A percentile compares a stretch with the other conserved stretches of the same genome.
phyloP scores from a whole-genome alignment of 495 filamentous ascomycete genomes.

The Pseudevernia furfuracea region DNA sequence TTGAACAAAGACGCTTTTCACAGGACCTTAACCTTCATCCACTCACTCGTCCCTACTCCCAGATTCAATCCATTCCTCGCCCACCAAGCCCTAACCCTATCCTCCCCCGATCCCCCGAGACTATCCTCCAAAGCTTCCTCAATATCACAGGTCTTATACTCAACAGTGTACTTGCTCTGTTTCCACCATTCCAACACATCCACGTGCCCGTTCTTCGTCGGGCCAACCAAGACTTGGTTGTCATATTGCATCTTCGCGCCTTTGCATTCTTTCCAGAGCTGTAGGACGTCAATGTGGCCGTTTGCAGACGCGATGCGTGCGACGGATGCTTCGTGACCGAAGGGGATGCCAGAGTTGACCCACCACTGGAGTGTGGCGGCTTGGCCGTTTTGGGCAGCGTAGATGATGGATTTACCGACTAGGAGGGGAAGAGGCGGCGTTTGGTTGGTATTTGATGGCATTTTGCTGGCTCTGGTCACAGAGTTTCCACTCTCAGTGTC shows the following conservation, averaged over 20 bases:
- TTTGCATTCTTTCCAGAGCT: constrained; percentile 69
- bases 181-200: constrained; percentile 91
- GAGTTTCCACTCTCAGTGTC: not conserved
- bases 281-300: constrained; percentile 78
- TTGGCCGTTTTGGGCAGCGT: constrained; percentile 71
- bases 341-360: constrained; percentile 66
- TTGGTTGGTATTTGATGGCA: constrained; percentile 16
- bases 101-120: constrained; percentile 54
- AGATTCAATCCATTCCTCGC: constrained; percentile 80
- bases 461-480: constrained; percentile 4
- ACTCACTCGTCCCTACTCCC: constrained; percentile 79
- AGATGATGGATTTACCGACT: constrained; percentile 70
- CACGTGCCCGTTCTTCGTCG: constrained; percentile 79
- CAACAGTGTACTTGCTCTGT: constrained; percentile 62
- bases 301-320: constrained; percentile 75
- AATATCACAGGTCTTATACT: constrained; percentile 93
- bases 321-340: constrained; percentile 65
- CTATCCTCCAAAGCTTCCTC: constrained; percentile 90
- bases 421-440: constrained; percentile 49
- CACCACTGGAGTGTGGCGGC: constrained; percentile 70
- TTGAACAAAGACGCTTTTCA: constrained; percentile 20
- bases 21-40: constrained; percentile 76
- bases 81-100: constrained; percentile 78
- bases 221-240: constrained; percentile 76
- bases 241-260: constrained; percentile 84